These are phyloP conservation scores for Cladophialophora yegresii DNA, from an alignment of 2,329 filamentous ascomycete genomes.

Conservation along the genomic window DNA sequence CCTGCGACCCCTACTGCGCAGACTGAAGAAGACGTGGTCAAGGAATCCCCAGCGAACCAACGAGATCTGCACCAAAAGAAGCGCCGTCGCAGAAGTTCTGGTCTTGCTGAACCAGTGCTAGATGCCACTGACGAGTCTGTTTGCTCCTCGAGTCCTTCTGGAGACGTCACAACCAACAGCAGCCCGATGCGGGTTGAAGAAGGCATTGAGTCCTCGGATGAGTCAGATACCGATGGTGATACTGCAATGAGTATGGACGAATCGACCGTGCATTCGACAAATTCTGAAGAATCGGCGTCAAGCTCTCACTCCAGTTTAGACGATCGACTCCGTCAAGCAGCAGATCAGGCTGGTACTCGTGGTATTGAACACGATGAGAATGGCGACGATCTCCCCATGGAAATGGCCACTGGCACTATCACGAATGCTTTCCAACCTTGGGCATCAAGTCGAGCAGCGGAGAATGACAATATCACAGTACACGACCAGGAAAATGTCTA, in stretches of 20 bases:
- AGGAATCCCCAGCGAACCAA: slow-evolving; percentile 65
- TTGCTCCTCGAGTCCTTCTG: slow-evolving; percentile 70
- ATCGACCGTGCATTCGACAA: slow-evolving; percentile 67
- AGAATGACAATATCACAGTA: slow-evolving; percentile 41
- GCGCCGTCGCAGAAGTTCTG: slow-evolving; percentile 64
- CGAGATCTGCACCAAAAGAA: slow-evolving; percentile 60
- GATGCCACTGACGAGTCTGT: slow-evolving; percentile 54
- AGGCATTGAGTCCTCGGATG: slow-evolving; percentile 54
- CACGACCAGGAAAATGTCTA: slow-evolving; percentile 51
- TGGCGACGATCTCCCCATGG: slow-evolving; percentile 77
- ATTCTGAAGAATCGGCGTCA: slow-evolving; percentile 60
- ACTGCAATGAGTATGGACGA: slow-evolving; percentile 84
- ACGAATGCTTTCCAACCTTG: slow-evolving; percentile 54
- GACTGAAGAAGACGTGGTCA: slow-evolving; percentile 58
- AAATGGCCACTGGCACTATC: slow-evolving; percentile 66
- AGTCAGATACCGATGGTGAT: slow-evolving; percentile 65
- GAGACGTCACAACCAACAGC: slow-evolving; percentile 43
- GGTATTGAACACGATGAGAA: slow-evolving; percentile 61
- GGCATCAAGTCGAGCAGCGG: slow-evolving; percentile 41
- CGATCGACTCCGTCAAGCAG: slow-evolving; percentile 73
- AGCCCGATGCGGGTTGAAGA: slow-evolving; percentile 49
- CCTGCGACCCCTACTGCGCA: slow-evolving; percentile 65
- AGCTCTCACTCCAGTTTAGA: slow-evolving; percentile 73
- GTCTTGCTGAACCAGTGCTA: slow-evolving; percentile 51
- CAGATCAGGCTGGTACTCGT: slow-evolving; percentile 72